Percentiles rank a stretch among this genome's conserved stretches.
Conservation (phyloP, 1,139 yeast species). For the Zygosaccharomyces pseudobailii region DNA sequence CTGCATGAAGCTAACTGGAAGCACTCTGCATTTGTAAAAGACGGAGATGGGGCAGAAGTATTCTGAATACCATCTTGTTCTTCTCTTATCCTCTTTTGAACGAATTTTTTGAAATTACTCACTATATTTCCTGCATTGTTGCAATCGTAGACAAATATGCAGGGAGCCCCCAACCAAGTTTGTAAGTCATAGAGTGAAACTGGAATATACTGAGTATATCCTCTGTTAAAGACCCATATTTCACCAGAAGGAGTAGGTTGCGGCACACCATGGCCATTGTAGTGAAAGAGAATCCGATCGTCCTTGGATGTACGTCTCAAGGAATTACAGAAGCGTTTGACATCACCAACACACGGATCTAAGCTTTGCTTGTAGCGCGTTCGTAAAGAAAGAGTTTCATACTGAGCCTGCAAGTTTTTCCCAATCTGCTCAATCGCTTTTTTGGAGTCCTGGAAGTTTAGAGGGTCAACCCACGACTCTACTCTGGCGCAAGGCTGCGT, state of each 20-base stretch:
- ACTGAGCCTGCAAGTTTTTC: conserved; percentile 78
- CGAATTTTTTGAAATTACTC: conserved; percentile 82
- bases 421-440: conserved; percentile 92
- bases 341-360: conserved; percentile 95
- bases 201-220: conserved; percentile 96
- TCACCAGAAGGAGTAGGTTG: conserved; percentile 98
- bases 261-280: conserved; percentile 98
- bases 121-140: conserved; percentile 94
- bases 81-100: conserved; percentile 84
- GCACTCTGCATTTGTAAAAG: conserved; percentile 64
- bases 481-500: conserved; percentile 91
- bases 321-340: conserved; percentile 85
- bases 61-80: conserved; percentile 75
- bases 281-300: conserved; percentile 84
- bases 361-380: conserved; percentile 86
- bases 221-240: conserved; percentile 96
- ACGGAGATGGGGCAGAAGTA: conserved; percentile 54
- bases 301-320: conserved; percentile 88
- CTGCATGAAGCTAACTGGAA: conserved; percentile 93
- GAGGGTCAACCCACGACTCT: conserved; percentile 94
- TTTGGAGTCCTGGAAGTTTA: conserved; percentile 76
- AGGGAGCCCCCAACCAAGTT: conserved; percentile 97
- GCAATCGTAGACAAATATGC: conserved; percentile 91
- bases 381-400: conserved; percentile 80
- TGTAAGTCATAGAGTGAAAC: conserved; percentile 89